Evolutionary conservation across 768 basidiomycete genomes (phyloP).

Genomic region (Suillus hirtellus): DNA sequence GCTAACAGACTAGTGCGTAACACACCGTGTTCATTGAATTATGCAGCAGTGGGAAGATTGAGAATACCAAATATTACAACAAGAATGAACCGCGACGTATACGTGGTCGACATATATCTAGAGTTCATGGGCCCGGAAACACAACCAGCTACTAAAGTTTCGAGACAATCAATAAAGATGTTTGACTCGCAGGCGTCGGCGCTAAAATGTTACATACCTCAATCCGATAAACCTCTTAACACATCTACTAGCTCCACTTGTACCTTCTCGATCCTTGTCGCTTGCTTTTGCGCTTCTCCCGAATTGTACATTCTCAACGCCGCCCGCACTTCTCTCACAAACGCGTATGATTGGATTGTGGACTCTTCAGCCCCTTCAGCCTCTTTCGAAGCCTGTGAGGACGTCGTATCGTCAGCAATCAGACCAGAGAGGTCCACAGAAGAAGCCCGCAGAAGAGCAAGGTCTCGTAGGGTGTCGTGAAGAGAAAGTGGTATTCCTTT

Average conservation of each 20-base stretch:
- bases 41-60: not conserved
- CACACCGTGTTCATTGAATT: not conserved
- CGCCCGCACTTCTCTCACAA: conserved; percentile 54
- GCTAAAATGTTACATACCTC: not conserved
- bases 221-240: conserved; percentile 32
- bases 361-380: conserved; percentile 16
- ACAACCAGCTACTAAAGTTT: not conserved
- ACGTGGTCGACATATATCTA: not conserved
- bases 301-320: conserved; percentile 55
- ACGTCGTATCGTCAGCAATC: conserved; percentile 20
- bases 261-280: conserved; percentile 54
- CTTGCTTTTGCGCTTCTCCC: conserved; percentile 55
- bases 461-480: conserved; percentile 63
- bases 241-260: conserved; percentile 57
- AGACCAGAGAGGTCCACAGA: conserved; percentile 42
- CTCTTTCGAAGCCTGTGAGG: not conserved
- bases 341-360: conserved; percentile 54
- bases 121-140: not conserved
- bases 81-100: not conserved
- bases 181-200: not conserved
- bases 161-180: no score
- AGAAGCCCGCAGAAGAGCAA: conserved; percentile 68
- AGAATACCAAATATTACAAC: not conserved
- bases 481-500: conserved; percentile 54
- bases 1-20: not conserved